Evolutionary conservation across 495 filamentous ascomycete species (phyloP).

Genomic region (Hypoxylon intermedium): DNA sequence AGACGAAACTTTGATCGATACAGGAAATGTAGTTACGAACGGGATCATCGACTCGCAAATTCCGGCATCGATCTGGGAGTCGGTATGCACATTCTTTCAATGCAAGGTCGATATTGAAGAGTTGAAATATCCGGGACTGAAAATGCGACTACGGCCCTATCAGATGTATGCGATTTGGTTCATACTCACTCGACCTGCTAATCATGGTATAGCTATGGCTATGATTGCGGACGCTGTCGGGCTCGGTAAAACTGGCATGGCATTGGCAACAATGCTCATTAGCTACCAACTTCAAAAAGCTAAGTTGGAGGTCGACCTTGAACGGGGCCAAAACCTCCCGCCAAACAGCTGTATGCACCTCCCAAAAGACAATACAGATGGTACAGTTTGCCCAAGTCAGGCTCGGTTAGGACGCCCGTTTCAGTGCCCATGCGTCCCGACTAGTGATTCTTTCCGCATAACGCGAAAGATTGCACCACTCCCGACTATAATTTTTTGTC

Average conservation of each 20-base stretch:
- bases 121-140: background rate
- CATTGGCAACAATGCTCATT: background rate
- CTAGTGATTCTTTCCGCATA: background rate
- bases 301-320: background rate
- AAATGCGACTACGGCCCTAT: background rate
- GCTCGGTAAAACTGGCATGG: slow-evolving; percentile 8
- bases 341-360: background rate
- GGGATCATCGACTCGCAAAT: too few species aligned
- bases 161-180: slow-evolving; percentile 14
- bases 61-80: background rate
- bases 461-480: background rate
- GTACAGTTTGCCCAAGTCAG: slow-evolving; percentile 3
- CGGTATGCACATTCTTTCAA: slow-evolving; percentile 1
- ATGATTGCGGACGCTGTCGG: slow-evolving; percentile 16
- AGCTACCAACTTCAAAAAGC: background rate
- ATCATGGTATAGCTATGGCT: background rate
- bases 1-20: too few species aligned
- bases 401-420: background rate
- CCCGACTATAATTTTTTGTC: background rate
- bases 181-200: background rate
- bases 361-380: background rate
- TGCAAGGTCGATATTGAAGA: background rate
- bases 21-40: too few species aligned
- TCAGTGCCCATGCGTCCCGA: slow-evolving; percentile 8
- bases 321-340: background rate